These are phyloP conservation scores for Puccinia polysora DNA, from an alignment of 1,284 basidiomycete genomes.

Conservation along the genomic window DNA sequence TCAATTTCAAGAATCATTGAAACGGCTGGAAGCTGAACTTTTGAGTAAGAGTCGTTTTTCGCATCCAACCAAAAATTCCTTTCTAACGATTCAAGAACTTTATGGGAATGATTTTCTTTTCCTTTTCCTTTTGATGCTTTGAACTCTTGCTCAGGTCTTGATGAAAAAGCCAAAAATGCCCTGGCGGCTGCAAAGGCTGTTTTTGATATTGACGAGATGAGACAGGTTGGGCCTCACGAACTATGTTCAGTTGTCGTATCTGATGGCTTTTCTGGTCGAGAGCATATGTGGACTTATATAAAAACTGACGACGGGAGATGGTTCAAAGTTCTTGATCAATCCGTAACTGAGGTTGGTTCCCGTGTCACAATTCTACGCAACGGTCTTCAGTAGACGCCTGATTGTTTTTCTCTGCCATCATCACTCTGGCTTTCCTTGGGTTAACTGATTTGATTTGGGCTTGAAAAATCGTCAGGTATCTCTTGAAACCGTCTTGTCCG, in stretches of 20 bases:
- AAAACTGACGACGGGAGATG: conserved; percentile 38
- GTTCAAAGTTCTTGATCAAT: conserved; percentile 37
- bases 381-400: neutral
- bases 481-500: conserved; percentile 35
- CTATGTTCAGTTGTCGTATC: conserved; percentile 35
- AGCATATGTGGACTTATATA: conserved; percentile 43
- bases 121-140: neutral
- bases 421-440: neutral
- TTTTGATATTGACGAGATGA: conserved; percentile 42
- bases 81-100: neutral
- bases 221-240: conserved; percentile 33
- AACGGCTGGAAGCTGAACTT: conserved; percentile 38
- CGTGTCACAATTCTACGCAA: no score
- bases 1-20: conserved; percentile 20
- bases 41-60: conserved; percentile 12
- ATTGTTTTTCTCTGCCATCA: neutral
- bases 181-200: conserved; percentile 37
- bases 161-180: conserved; percentile 33
- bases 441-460: neutral
- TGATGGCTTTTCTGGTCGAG: conserved; percentile 42
- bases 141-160: conserved; percentile 10
- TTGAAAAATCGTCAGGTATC: no score
- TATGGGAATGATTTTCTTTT: neutral
- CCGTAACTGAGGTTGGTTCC: conserved; percentile 21
- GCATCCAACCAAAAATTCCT: neutral